Conservation (phyloP, 805 yeast species). For the Candida morakotiae region DNA sequence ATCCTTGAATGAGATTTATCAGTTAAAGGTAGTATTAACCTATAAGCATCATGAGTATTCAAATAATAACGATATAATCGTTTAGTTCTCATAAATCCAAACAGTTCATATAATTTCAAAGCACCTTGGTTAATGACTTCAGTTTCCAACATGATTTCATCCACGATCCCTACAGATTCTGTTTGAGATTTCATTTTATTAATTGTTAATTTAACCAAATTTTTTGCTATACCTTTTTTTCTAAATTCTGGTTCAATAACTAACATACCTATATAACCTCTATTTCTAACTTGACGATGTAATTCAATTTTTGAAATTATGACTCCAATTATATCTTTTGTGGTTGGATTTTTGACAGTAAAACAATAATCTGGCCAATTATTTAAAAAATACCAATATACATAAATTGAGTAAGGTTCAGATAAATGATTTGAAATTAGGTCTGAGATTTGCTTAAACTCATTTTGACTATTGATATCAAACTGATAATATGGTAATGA, state of each 20-base stretch:
- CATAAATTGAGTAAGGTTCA: slow-evolving; percentile 93
- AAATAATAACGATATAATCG: slow-evolving; percentile 83
- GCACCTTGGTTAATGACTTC: slow-evolving; percentile 80
- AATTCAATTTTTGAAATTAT: slow-evolving; percentile 78
- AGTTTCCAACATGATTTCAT: slow-evolving; percentile 91
- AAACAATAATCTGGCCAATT: slow-evolving; percentile 87
- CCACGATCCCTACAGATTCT: slow-evolving; percentile 89
- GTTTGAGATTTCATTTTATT: slow-evolving; percentile 58
- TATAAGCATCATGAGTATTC: slow-evolving; percentile 89
- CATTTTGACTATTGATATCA: slow-evolving; percentile 22
- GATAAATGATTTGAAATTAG: slow-evolving; percentile 73
- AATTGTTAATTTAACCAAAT: slow-evolving; percentile 59
- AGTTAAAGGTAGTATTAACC: slow-evolving; percentile 78
- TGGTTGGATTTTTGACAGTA: slow-evolving; percentile 45
- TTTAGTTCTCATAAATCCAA: slow-evolving; percentile 73
- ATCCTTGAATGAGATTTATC: slow-evolving; percentile 46
- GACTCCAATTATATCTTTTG: slow-evolving; percentile 58
- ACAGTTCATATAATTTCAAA: slow-evolving; percentile 59
- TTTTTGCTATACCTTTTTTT: slow-evolving; percentile 79
- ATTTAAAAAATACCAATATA: slow-evolving; percentile 83
- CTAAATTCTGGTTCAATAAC: slow-evolving; percentile 73
- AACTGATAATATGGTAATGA: slow-evolving; percentile 20
- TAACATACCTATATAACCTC: slow-evolving; percentile 97
- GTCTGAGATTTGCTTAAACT: slow-evolving; percentile 47
- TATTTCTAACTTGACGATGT: slow-evolving; percentile 64